These are phyloP conservation scores for Trametes meyenii DNA, from an alignment of 768 basidiomycete species.

Conservation along the genomic window DNA sequence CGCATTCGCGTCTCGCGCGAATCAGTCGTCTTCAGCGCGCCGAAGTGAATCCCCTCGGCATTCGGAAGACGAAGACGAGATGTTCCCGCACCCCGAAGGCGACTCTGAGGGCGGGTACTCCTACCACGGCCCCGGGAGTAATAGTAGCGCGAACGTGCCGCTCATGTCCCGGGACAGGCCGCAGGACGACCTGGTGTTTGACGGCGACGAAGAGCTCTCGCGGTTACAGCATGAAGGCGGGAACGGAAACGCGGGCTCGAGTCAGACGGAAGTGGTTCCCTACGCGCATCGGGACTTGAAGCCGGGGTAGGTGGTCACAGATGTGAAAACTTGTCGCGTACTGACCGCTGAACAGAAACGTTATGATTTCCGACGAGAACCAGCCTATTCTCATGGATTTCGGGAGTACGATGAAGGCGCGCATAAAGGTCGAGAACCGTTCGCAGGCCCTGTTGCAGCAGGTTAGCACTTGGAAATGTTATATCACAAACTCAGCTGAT, in stretches of 20 bases:
- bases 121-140: constrained; percentile 46
- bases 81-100: constrained; percentile 76
- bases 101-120: constrained; percentile 76
- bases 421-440: constrained; percentile 79
- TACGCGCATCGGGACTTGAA: constrained; percentile 98
- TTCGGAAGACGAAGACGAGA: constrained; percentile 51
- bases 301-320: constrained; percentile 68
- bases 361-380: constrained; percentile 96
- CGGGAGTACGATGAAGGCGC: constrained; percentile 87
- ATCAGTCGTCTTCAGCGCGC: constrained; percentile 26
- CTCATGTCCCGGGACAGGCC: constrained; percentile 55
- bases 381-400: constrained; percentile 97
- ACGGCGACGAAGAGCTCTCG: constrained; percentile 74
- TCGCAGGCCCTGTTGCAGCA: constrained; percentile 90
- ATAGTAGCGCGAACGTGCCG: constrained; percentile 44
- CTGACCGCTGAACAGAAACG: constrained; percentile 58
- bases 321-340: too few relatives aligned
- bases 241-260: constrained; percentile 36
- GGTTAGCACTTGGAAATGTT: constrained; percentile 40
- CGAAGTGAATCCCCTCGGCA: constrained; percentile 24
- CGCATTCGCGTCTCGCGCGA: constrained; percentile 25
- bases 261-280: constrained; percentile 65
- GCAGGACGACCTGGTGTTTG: constrained; percentile 69
- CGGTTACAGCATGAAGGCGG: constrained; percentile 45
- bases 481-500: not conserved